Base-by-base conservation (phyloP, 148 eudicot genomes). In the Limonium bicolor region DNA sequence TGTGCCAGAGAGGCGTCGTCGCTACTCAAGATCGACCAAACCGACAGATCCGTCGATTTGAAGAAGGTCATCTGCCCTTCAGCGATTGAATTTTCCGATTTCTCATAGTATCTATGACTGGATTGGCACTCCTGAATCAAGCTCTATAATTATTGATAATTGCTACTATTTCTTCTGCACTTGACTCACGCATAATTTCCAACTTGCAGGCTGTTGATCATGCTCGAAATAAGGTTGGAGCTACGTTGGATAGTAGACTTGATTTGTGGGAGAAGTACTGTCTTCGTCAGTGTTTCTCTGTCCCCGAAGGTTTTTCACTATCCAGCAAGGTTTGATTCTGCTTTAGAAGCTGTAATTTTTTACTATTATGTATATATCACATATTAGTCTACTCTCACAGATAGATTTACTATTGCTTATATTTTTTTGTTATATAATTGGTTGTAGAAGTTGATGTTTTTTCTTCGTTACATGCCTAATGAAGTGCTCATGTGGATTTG, bases 181-280 rank as follows among this genome's bases (percentile, higher is more conserved):
- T 13, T 23, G 27, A 3, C 31, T 24, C 28, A 11, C 17, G n/a
- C 48, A 11, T 24, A 27, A 22, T 16, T 46, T 17, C 10, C 7
- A 11, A 7, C 40, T 46, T 57, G 33, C 26, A 86, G 94, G 96
- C 94, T 58, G 68, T 69, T 28, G 51, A 55, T 34, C 46, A 51
- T 23, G 23, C 82, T 22, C 70, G 55, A 13, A 44, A 46, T 46
- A 62, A 53, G 59, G 50, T 87, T 51, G 73, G 67, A 52, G 54
- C 63, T 30, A 49, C 64, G 20, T 64, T 87, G 62, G 74, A 78
- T 55, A 64, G 67, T 55, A 67, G 70, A 27, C 48, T 87, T 54
- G 40, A 40, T 20, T 34, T 56, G 61, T 87, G 96, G 96, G 90
- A 87, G 67, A 69, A 63, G 52, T 87, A 76, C 42, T 78, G 86